phyloP scores from a whole-genome alignment of 2,329 filamentous ascomycete species.

The Talaromyces sp. region DNA sequence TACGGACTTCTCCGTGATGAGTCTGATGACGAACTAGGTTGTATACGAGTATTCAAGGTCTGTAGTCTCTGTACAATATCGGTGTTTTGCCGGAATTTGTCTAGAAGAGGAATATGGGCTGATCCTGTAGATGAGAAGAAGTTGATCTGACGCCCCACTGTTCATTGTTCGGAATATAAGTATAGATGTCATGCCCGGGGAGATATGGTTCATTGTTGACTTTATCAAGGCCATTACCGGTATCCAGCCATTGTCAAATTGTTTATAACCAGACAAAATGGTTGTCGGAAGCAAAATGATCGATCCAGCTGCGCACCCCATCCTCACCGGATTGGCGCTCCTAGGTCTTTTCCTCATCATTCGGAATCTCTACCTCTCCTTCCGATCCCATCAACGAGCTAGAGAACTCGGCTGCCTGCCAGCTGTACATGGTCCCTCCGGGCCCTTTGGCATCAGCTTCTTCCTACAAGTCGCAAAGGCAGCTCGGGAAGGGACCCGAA shows the following conservation, averaged over 20 bases:
- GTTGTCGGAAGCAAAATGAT: neutral
- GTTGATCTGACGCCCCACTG: neutral
- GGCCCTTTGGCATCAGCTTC: conserved; percentile 14
- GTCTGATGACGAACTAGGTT: neutral
- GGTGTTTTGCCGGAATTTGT: neutral
- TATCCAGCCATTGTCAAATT: neutral
- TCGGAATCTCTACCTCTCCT: conserved; percentile 1
- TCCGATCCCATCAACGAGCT: conserved; percentile 3
- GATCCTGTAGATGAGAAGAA: neutral
- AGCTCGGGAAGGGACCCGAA: conserved; percentile 3
- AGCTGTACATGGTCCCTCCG: conserved; percentile 12
- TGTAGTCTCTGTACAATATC: neutral
- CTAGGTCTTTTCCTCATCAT: conserved; percentile 5
- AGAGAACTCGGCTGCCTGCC: conserved; percentile 14
- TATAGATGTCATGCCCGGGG: neutral
- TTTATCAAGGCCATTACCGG: neutral
- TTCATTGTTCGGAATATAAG: neutral
- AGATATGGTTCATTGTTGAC: neutral
- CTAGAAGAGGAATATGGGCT: neutral
- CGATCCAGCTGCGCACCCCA: neutral
- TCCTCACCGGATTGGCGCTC: neutral
- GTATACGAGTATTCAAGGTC: neutral
- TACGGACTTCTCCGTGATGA: neutral
- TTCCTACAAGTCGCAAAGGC: conserved; percentile 17
- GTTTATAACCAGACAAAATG: neutral